Evolutionary conservation across 371 early-diverging fungal species (phyloP).

Genomic region (Mucor irregularis): DNA sequence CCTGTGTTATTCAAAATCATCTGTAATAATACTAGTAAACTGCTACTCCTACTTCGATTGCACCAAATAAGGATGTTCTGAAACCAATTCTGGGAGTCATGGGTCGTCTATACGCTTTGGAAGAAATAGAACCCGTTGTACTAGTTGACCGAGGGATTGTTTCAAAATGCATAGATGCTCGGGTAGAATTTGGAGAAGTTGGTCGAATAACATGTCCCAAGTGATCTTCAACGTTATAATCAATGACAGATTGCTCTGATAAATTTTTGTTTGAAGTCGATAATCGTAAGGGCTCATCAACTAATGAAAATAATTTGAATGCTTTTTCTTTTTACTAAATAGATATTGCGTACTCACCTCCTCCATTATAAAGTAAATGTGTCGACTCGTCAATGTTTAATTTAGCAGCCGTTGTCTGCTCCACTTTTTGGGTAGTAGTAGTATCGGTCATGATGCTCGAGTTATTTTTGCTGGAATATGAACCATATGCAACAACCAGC

Average conservation of each 20-base stretch:
- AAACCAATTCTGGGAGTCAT: conserved; percentile 51
- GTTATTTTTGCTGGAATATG: conserved; percentile 8
- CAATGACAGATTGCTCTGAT: conserved; percentile 20
- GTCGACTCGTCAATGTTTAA: conserved; percentile 2
- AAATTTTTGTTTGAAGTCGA: conserved; percentile 34
- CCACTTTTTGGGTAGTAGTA: background rate
- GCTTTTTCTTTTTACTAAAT: background rate
- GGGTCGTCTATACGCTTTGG: conserved; percentile 27
- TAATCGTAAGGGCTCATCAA: conserved; percentile 27
- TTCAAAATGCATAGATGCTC: conserved; percentile 26
- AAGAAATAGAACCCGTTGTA: conserved; percentile 28
- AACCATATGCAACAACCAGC: conserved; percentile 41
- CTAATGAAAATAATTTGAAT: background rate
- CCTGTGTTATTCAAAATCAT: too few relatives aligned
- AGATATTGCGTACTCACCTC: background rate
- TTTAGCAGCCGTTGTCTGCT: background rate
- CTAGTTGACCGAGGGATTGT: conserved; percentile 34
- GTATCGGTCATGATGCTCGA: background rate
- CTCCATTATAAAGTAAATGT: background rate
- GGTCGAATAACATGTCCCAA: conserved; percentile 40
- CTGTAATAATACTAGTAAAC: too few relatives aligned
- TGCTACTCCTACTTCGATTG: conserved; percentile 41
- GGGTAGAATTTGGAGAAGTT: conserved; percentile 27
- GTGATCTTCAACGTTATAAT: conserved; percentile 19
- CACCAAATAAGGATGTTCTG: conserved; percentile 49